Evolutionary conservation across 1,284 basidiomycete species (phyloP).

Genomic region (Peniophora sp.): DNA sequence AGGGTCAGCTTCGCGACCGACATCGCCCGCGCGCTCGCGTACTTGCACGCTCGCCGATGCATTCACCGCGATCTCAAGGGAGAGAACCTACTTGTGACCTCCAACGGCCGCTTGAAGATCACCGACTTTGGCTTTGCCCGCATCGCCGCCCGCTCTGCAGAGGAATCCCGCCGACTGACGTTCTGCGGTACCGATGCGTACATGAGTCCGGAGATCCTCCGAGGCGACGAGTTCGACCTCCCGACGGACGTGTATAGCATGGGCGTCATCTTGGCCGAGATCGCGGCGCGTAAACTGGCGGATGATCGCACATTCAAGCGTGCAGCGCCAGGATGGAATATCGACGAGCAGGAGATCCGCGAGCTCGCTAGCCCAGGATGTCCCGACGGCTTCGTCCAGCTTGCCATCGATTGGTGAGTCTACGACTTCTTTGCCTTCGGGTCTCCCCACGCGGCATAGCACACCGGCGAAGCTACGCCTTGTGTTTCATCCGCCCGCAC

Average conservation of each 20-base stretch:
- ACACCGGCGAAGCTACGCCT: too few species aligned
- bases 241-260: conserved; percentile 93
- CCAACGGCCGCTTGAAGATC: conserved; percentile 91
- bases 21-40: conserved; percentile 89
- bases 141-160: conserved; percentile 86
- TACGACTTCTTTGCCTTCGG: too few species aligned
- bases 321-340: conserved; percentile 66
- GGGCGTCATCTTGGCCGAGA: conserved; percentile 93
- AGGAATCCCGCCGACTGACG: conserved; percentile 86
- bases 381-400: conserved; percentile 69
- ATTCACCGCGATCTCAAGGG: conserved; percentile 90
- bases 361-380: conserved; percentile 68
- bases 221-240: conserved; percentile 87
- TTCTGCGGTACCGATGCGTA: conserved; percentile 96
- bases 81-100: conserved; percentile 91
- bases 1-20: conserved; percentile 93
- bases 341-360: conserved; percentile 73
- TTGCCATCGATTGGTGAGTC: conserved; percentile 65
- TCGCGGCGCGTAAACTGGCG: conserved; percentile 78
- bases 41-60: conserved; percentile 89
- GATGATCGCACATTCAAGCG: conserved; percentile 80
- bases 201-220: conserved; percentile 90
- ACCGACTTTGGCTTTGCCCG: conserved; percentile 95
- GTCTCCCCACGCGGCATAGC: too few species aligned
- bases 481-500: too few species aligned